These are phyloP conservation scores for Pouteria campechiana DNA, from an alignment of 179 eudicot genomes.

Conservation along the genomic window DNA sequence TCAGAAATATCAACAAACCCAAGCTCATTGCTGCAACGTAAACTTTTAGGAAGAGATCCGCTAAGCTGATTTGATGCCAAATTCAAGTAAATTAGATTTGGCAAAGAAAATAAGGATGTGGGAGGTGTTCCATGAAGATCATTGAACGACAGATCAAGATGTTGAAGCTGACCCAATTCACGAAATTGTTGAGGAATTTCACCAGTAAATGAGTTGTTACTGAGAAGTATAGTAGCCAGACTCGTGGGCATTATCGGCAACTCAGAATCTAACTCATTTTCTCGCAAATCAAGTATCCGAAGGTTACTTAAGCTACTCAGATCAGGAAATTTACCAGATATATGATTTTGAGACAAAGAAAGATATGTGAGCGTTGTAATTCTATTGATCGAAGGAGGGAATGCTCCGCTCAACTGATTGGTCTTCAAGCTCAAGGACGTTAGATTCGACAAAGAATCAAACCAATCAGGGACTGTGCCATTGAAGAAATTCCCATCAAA, in stretches of 20 bases:
- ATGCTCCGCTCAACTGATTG: slow-evolving; percentile 31
- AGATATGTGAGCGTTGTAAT: slow-evolving; percentile 23
- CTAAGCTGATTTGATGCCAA: slow-evolving; percentile 53
- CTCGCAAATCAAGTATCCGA: slow-evolving; percentile 35
- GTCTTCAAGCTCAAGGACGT: slow-evolving; percentile 31
- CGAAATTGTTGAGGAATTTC: slow-evolving; percentile 27
- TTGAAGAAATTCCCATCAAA: slow-evolving; percentile 59
- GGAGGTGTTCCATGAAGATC: slow-evolving; percentile 37
- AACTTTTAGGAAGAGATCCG: slow-evolving; percentile 43
- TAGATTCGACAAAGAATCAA: slow-evolving; percentile 33
- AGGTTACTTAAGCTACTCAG: slow-evolving; percentile 30
- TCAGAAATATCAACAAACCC: slow-evolving; percentile 48
- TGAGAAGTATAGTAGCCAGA: slow-evolving; percentile 32
- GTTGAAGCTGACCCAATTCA: slow-evolving; percentile 35
- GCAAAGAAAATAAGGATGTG: slow-evolving; percentile 36
- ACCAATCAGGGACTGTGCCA: slow-evolving; percentile 39
- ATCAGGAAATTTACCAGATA: slow-evolving; percentile 48
- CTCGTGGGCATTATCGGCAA: slow-evolving; percentile 33
- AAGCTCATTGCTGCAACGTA: slow-evolving; percentile 45
- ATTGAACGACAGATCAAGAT: slow-evolving; percentile 60
- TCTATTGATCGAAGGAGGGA: slow-evolving; percentile 27
- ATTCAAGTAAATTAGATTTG: slow-evolving; percentile 46
- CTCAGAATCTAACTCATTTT: slow-evolving; percentile 33
- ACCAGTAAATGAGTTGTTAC: slow-evolving; percentile 42
- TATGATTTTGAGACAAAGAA: slow-evolving; percentile 35